Conservation (phyloP, 495 filamentous ascomycete genomes). For the Pyrenopolyporus hunteri region DNA sequence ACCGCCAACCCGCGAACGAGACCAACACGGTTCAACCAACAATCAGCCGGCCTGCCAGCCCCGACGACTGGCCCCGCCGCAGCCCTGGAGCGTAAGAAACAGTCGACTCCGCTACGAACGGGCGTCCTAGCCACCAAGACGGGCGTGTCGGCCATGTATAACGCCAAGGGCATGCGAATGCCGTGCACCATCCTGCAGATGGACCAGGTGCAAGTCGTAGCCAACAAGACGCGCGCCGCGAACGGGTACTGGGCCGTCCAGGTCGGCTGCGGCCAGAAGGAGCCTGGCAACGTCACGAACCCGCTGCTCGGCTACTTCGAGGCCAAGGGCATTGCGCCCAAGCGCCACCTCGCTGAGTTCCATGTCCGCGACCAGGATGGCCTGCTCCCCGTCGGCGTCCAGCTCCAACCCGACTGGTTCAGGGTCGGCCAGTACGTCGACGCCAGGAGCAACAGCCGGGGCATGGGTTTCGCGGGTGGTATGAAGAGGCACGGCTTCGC, state of each 20-base stretch:
- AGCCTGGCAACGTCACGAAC: conserved; percentile 74
- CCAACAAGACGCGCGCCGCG: conserved; percentile 76
- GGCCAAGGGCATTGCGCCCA: conserved; percentile 76
- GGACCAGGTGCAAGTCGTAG: conserved; percentile 86
- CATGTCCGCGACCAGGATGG: conserved; percentile 74
- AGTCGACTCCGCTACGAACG: conserved; percentile 77
- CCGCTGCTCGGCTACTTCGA: conserved; percentile 87
- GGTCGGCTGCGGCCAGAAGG: conserved; percentile 80
- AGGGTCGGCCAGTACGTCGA: conserved; percentile 89
- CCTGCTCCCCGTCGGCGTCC: conserved; percentile 71
- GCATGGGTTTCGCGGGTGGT: conserved; percentile 92
- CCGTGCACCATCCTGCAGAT: conserved; percentile 94
- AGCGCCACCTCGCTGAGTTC: conserved; percentile 84
- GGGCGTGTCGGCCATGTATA: conserved; percentile 92
- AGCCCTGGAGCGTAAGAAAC: conserved; percentile 77
- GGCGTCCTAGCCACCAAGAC: conserved; percentile 87
- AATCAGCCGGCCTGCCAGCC: conserved; percentile 55
- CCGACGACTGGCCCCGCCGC: conserved; percentile 76
- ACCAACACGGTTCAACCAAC: conserved; percentile 59
- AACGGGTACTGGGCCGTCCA: conserved; percentile 95
- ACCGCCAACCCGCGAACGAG: conserved; percentile 48
- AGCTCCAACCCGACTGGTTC: conserved; percentile 84
- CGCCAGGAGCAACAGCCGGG: conserved; percentile 74
- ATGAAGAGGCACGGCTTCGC: conserved; percentile 93
- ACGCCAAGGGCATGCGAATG: conserved; percentile 75